These are phyloP conservation scores for Oryza longistaminata DNA, from an alignment of 176 grass and related monocot genomes.

Conservation along the genomic window DNA sequence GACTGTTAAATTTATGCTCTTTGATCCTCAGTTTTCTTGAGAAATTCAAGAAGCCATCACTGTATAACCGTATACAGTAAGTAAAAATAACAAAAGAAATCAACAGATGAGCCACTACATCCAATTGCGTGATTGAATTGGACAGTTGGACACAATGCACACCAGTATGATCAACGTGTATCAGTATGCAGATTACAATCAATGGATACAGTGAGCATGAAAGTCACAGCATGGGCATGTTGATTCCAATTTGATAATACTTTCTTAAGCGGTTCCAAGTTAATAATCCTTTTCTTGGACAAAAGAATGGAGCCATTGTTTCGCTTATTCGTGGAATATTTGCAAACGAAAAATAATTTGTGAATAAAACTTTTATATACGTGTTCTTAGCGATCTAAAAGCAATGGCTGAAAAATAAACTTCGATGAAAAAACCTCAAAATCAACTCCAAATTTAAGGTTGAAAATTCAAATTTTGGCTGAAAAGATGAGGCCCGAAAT, in stretches of 20 bases:
- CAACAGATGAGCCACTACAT: background rate
- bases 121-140: background rate
- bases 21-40: background rate
- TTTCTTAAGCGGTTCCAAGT: background rate
- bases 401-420: too few species aligned
- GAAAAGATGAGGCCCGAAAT: too few species aligned
- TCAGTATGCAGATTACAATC: background rate
- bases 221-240: background rate
- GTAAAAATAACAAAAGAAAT: background rate
- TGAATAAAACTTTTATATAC: too few species aligned
- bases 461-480: too few species aligned
- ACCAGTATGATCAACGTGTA: background rate
- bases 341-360: too few species aligned
- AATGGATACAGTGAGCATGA: too few species aligned
- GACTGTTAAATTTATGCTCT: background rate
- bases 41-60: background rate
- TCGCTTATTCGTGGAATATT: too few species aligned
- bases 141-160: background rate
- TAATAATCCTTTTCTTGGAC: background rate
- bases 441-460: too few species aligned
- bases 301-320: too few species aligned
- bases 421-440: too few species aligned
- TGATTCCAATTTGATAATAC: background rate
- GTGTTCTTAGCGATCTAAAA: too few species aligned
- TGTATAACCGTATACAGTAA: background rate